Base-by-base conservation (phyloP, 2,329 filamentous ascomycete species). In the Xylaria sp. region DNA sequence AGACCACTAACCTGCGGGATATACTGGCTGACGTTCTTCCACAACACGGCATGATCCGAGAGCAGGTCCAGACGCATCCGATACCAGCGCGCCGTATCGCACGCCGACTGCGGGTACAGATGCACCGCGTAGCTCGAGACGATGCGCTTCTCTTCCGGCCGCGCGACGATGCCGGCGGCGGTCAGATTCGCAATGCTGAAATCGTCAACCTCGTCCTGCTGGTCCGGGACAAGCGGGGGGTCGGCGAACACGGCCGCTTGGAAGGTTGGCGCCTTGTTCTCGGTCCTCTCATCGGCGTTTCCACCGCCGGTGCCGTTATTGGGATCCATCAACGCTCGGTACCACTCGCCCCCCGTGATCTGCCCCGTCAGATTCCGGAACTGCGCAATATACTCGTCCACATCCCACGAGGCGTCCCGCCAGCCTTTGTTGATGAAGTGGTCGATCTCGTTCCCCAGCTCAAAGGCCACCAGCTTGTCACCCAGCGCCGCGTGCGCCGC, bases 391-490 rank as follows among this genome's bases (percentile, higher is more conserved):
- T 80, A 80, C n/a, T 70, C 60, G 8, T 59, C 64, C 13, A 80
- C 77, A 46, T 68, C 75, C 79, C 79, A 80, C 20, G 64, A 48
- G 28, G 67, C 62, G 67, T 74, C 74, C 18, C 79, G 76, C 79
- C 79, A 80, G 23, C 70, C 72, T 71, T 80, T 78, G 69, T 75
- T 74, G 62, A 79, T 79, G 73, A 76, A 80, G 54, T 80, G 79
- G 70, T 80, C 79, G 58, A 80, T 75, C 69, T 80, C 79, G 72
- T 80, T 80, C 51, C 79, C 79, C 18, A 80, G 74, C 75, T 80
- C 79, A 58, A 80, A 75, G 62, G 76, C 66, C 4, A 66, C 68
- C n/a, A 80, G 75, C 49, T 72, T 74, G 20, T 67, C 61, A 18
- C 78, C 78, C 1, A 79, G 74, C 15, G 73, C 76, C 9, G 67